A percentile compares a stretch with the other conserved stretches of the same genome.
Conservation (phyloP, 2,329 filamentous ascomycete genomes). For the Trichophaea hybrida region DNA sequence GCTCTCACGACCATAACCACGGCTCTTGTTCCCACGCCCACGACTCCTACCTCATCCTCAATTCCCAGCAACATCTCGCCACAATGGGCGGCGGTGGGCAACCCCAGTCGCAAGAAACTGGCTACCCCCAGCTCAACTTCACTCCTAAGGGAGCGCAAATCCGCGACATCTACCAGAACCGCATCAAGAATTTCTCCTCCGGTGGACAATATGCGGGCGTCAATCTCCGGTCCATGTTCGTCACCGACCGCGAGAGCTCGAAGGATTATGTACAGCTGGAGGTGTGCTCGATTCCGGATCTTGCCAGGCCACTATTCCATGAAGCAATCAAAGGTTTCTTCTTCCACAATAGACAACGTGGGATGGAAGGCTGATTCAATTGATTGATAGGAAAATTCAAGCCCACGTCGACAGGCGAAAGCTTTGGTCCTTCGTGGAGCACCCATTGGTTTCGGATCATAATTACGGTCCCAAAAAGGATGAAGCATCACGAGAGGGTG, state of each 20-base stretch:
- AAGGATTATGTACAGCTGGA: constrained; percentile 57
- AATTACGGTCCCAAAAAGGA: constrained; percentile 58
- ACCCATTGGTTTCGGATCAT: constrained; percentile 93
- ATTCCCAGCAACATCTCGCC: background rate
- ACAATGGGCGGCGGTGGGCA: constrained; percentile 7
- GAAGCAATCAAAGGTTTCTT: constrained; percentile 47
- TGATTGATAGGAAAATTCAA: constrained; percentile 46
- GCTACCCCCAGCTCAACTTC: constrained; percentile 27
- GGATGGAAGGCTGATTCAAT: background rate
- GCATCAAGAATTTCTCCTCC: constrained; percentile 67
- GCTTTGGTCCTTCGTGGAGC: constrained; percentile 88
- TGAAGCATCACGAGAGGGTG: constrained; percentile 64
- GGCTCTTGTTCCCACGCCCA: background rate
- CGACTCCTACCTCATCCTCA: background rate
- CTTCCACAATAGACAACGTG: background rate
- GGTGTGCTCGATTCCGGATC: constrained; percentile 69
- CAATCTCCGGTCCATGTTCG: constrained; percentile 45
- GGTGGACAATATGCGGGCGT: constrained; percentile 62
- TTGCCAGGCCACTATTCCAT: constrained; percentile 68
- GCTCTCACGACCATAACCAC: background rate
- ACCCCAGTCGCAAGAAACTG: constrained; percentile 1
- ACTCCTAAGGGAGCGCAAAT: constrained; percentile 62
- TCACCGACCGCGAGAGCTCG: constrained; percentile 16
- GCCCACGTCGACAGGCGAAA: constrained; percentile 57
- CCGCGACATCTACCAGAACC: constrained; percentile 67